Base-by-base conservation (phyloP, 208 protist genomes). In the Porcisia deanei region DNA sequence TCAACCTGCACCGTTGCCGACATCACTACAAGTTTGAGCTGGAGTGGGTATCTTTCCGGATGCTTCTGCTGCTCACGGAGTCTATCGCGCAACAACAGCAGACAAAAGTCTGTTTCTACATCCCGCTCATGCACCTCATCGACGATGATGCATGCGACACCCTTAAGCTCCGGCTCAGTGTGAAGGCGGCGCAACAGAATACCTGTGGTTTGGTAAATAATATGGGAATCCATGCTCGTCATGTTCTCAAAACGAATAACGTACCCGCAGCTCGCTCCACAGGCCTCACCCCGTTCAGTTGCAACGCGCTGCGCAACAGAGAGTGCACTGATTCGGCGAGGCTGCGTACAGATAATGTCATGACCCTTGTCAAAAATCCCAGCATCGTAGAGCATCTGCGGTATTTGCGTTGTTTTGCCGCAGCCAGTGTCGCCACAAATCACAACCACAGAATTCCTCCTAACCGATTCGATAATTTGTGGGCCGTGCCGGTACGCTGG, bases 161-260 rank as follows among this genome's bases (percentile, higher is more conserved):
- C 89, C 39, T 66, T 67, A 30, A 99, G 79, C 34, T 94, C 75
- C 54, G 93, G 88, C 82, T 99, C 98, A n/a, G 90, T 70, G 41
- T 99, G 91, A 54, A 98, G 93, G 77, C 99, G 97, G 65, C 98
- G 92, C 41, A 99, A 84, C 14, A 99, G 76, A 84, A 99, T 99
- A 79, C 99, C 99, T 69, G 99, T 99, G 22, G 99, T 99, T 87
- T 99, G 96, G 80, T 99, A 99, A 77, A 99, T 96, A 54, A 99
- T 98, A n/a, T 85, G 86, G 1, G 98, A 99, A 20, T 84, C 75
- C 41, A 73, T 69, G 54, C 85, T 92, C 52, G 87, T 92, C 58
- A 88, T 83, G 61, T 93, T 93, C 57, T 97, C 94, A 74, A 97
- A 95, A 10, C 96, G 88, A 64, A 98, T 94, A 61, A 92, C 81